Base-by-base conservation (phyloP, 129 eudicot genomes). In the Helichrysum umbraculigerum region DNA sequence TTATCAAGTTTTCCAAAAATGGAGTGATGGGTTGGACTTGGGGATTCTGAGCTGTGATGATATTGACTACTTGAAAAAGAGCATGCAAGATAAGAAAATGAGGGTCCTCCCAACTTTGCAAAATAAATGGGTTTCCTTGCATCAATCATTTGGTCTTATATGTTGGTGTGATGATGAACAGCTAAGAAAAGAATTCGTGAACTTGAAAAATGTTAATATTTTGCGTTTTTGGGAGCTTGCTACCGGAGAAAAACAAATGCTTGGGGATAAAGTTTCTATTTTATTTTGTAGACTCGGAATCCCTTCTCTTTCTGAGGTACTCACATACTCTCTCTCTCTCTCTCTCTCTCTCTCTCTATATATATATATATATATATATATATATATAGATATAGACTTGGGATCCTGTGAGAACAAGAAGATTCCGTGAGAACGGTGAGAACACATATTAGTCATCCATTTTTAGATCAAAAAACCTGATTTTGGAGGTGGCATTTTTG, bases 61-160 rank as follows among this genome's bases (percentile, higher is more conserved):
- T 76, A 70, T 87, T 68, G 83, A 70, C 20, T 81, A 77, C 84
- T 78, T 89, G 88, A 85, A 86, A 83, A 86, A 78, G 66, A 80
- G 73, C 32, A 83, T 92, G 72, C 69, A 67, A 65, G 77, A 80
- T 67, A 79, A 83, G 82, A 87, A 89, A 61, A 82, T 6, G 59
- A 63, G 54, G 14, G 84, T 92, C 44, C 89, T 92, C 44, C 97
- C 97, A 59, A 86, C 97, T 21, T 66, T 75, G 50, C 84, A 73
- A 81, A 88, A 89, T 84, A 82, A 84, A 81, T 92, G 97, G 97
- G 96, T 91, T 62, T 92, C 97, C 17, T 83, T 92, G 66, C 87
- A 89, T 81, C 70, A 83, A 33, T 87, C 88, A 4, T 85, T 74
- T 78, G 96, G 97, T 66, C 82, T 92, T n/a, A 25, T 87, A 32